Conservation (phyloP, 2,329 filamentous ascomycete species). For the Epichloe glyceriae region DNA sequence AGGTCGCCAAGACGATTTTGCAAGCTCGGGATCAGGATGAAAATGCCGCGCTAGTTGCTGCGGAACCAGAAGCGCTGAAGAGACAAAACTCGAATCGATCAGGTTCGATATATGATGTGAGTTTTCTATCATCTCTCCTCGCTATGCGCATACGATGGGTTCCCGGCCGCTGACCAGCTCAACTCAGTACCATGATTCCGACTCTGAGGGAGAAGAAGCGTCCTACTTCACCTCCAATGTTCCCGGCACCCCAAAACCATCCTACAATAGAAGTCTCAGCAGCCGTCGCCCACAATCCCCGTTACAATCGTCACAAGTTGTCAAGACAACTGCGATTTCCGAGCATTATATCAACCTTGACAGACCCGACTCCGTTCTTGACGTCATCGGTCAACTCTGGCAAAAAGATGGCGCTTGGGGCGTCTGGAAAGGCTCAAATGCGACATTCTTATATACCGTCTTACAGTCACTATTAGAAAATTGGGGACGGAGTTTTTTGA, state of each 20-base stretch:
- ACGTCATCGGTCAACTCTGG: conserved; percentile 81
- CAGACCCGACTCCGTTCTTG: conserved; percentile 67
- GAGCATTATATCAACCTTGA: conserved; percentile 57
- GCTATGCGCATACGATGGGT: neutral
- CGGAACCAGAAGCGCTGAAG: conserved; percentile 13
- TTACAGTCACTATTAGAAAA: conserved; percentile 79
- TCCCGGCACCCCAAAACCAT: conserved; percentile 40
- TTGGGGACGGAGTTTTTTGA: conserved; percentile 83
- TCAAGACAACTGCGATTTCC: conserved; percentile 20
- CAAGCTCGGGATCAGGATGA: conserved; percentile 56
- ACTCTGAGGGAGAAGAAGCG: conserved; percentile 64
- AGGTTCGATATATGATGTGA: conserved; percentile 24
- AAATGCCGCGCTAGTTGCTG: conserved; percentile 19
- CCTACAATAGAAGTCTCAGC: conserved; percentile 19
- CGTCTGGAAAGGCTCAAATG: conserved; percentile 88
- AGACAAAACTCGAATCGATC: conserved; percentile 20
- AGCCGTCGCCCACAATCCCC: conserved; percentile 20
- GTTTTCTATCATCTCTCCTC: conserved; percentile 2
- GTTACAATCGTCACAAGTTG: conserved; percentile 11
- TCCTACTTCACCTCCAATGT: conserved; percentile 67
- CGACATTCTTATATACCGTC: conserved; percentile 82
- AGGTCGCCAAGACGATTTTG: conserved; percentile 87
- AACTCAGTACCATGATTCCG: conserved; percentile 36
- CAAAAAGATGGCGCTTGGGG: conserved; percentile 80
- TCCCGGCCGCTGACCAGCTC: neutral